Percentiles rank a stretch among this genome's conserved stretches.
Evolutionary conservation across 441 rosid genomes (phyloP).

Genomic region (Syzygium malaccense): DNA sequence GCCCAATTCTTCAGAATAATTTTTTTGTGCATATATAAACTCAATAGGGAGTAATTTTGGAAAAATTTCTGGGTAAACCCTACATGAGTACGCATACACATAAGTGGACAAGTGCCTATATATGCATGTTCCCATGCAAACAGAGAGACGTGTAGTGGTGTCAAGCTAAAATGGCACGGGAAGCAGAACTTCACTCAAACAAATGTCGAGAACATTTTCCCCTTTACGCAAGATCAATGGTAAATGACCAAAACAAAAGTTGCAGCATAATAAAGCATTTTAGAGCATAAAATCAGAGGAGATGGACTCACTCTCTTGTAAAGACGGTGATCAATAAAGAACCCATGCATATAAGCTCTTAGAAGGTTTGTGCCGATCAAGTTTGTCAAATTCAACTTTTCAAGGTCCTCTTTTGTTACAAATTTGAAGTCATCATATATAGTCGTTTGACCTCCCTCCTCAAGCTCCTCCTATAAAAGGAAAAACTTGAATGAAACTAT

Average conservation of each 20-base stretch:
- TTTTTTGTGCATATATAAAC: background rate
- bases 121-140: background rate
- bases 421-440: slow-evolving; percentile 85
- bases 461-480: slow-evolving; percentile 77
- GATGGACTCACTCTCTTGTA: slow-evolving; percentile 60
- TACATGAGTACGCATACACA: background rate
- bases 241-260: background rate
- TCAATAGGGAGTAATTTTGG: background rate
- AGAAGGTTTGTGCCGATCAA: slow-evolving; percentile 84
- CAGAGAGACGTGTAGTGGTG: background rate
- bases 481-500: background rate
- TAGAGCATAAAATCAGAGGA: background rate
- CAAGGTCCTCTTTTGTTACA: slow-evolving; percentile 79
- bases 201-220: background rate
- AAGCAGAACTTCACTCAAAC: background rate
- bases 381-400: slow-evolving; percentile 66
- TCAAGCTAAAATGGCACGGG: background rate
- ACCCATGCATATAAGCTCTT: slow-evolving; percentile 91
- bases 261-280: background rate
- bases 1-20: background rate
- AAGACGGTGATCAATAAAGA: slow-evolving; percentile 58
- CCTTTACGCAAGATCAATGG: background rate
- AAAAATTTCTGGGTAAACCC: background rate
- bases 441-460: slow-evolving; percentile 72
- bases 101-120: background rate